Base-by-base conservation (phyloP, 2,329 filamentous ascomycete genomes). In the Paradendryphiella salina region DNA sequence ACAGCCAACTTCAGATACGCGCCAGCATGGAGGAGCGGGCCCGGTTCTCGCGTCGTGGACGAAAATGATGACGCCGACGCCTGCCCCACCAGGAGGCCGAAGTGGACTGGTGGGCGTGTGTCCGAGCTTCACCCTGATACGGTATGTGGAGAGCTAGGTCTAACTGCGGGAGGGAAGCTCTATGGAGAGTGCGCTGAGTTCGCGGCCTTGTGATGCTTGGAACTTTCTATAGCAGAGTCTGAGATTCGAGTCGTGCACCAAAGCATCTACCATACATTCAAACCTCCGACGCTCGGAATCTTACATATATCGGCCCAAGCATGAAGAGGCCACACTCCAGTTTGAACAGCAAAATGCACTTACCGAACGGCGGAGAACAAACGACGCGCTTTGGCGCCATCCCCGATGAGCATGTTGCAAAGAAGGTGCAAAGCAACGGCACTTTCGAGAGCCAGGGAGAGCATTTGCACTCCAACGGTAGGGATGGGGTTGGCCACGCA, bases 61-160 rank as follows among this genome's bases (percentile, higher is more conserved):
- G 11, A 53, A 48, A 39, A 28, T 33, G 26, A 60, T 66, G 63
- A 63, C 60, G 61, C 56, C 48, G 50, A 52, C 54, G 56, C 49
- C 56, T 42, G 36, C 36, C 33, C 44, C 31, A 57, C 54, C 49
- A 53, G 49, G 44, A 41, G 33, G 42, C 50, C 46, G 42, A 36
- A 18, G 40, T 33, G 32, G 37, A 43, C 36, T 46, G 41, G 41
- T 28, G 31, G 41, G 50, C 20, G 38, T 31, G 50, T 41, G 36
- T 31, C 54, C 51, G 56, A 50, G 51, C 32, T 29, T 46, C 44
- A 54, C 41, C 61, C 57, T 52, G 39, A 52, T 44, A 14, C 17
- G 32, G 23, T 20, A 21, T 59, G 55, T 62, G 60, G 55, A 38
- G 49, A 48, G 52, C 43, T 56, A 45, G 39, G 35, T 50, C 43